A percentile compares a stretch with the other conserved stretches of the same genome.
These are phyloP conservation scores for Megacollybia platyphylla DNA, from an alignment of 1,284 basidiomycete species.

Conservation along the genomic window DNA sequence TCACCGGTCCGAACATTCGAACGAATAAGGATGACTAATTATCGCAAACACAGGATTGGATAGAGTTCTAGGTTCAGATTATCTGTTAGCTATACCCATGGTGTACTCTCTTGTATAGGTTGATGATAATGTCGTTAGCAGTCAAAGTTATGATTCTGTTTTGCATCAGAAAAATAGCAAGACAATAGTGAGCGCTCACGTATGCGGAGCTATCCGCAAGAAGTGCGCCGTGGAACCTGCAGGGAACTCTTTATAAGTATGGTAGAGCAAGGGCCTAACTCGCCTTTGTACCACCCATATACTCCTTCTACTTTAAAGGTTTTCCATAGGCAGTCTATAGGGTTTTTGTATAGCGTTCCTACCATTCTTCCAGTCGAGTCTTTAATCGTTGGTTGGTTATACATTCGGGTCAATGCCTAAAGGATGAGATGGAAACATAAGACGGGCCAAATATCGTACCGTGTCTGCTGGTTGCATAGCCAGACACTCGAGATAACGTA, in stretches of 20 bases:
- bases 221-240: slow-evolving; percentile 86
- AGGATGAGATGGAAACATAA: slow-evolving; percentile 3
- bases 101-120: slow-evolving; percentile 46
- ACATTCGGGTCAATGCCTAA: slow-evolving; percentile 87
- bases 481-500: slow-evolving; percentile 39
- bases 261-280: slow-evolving; percentile 1
- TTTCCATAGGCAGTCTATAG: slow-evolving; percentile 94
- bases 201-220: slow-evolving; percentile 85
- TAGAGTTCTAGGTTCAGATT: neutral
- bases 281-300: slow-evolving; percentile 87
- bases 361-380: slow-evolving; percentile 64
- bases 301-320: slow-evolving; percentile 87
- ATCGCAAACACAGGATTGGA: too few relatives aligned
- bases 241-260: neutral
- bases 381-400: slow-evolving; percentile 81
- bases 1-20: too few relatives aligned
- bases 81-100: slow-evolving; percentile 5
- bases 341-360: slow-evolving; percentile 81
- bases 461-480: slow-evolving; percentile 87
- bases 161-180: neutral
- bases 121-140: slow-evolving; percentile 74
- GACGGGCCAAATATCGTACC: slow-evolving; percentile 27
- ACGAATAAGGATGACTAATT: too few relatives aligned
- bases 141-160: slow-evolving; percentile 74
- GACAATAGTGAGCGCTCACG: slow-evolving; percentile 31